These are phyloP conservation scores for Sphaerulina populicola DNA, from an alignment of 2,329 filamentous ascomycete genomes.

Conservation along the genomic window DNA sequence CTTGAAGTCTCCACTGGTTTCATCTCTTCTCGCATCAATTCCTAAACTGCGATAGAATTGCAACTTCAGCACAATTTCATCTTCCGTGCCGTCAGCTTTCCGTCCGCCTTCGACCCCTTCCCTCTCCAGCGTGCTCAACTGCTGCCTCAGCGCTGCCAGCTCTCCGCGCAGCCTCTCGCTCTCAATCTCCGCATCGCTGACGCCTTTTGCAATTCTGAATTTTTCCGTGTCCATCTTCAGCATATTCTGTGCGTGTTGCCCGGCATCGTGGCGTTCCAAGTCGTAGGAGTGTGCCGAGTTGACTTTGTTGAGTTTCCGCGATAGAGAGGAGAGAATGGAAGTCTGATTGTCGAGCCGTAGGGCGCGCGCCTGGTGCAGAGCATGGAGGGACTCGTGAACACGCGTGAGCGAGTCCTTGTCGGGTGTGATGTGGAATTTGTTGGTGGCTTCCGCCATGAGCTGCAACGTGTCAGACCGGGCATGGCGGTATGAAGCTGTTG, in stretches of 20 bases:
- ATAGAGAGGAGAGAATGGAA: slow-evolving; percentile 47
- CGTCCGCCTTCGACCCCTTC: slow-evolving; percentile 73
- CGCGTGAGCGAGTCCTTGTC: slow-evolving; percentile 79
- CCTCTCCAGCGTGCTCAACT: slow-evolving; percentile 72
- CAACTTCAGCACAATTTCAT: slow-evolving; percentile 58
- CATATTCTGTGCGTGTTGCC: slow-evolving; percentile 74
- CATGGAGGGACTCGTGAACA: slow-evolving; percentile 72
- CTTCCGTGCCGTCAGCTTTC: slow-evolving; percentile 38
- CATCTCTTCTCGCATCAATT: slow-evolving; percentile 77
- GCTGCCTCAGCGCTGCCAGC: slow-evolving; percentile 62
- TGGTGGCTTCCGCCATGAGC: slow-evolving; percentile 81
- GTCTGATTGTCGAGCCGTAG: slow-evolving; percentile 51
- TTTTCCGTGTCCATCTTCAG: slow-evolving; percentile 84
- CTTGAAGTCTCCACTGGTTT: slow-evolving; percentile 65
- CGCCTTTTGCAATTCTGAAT: slow-evolving; percentile 87
- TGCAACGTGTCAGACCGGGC: slow-evolving; percentile 9
- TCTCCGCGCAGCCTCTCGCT: slow-evolving; percentile 82
- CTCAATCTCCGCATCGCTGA: slow-evolving; percentile 83
- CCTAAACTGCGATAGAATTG: slow-evolving; percentile 87
- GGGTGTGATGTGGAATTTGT: slow-evolving; percentile 88
- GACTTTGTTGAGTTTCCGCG: slow-evolving; percentile 66
- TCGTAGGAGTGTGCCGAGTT: slow-evolving; percentile 70
- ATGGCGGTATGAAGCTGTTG: slow-evolving; percentile 3
- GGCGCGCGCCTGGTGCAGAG: slow-evolving; percentile 75
- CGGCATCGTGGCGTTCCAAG: slow-evolving; percentile 63